phyloP scores from a whole-genome alignment of 1,284 basidiomycete genomes.

The Heliocybe sulcata region DNA sequence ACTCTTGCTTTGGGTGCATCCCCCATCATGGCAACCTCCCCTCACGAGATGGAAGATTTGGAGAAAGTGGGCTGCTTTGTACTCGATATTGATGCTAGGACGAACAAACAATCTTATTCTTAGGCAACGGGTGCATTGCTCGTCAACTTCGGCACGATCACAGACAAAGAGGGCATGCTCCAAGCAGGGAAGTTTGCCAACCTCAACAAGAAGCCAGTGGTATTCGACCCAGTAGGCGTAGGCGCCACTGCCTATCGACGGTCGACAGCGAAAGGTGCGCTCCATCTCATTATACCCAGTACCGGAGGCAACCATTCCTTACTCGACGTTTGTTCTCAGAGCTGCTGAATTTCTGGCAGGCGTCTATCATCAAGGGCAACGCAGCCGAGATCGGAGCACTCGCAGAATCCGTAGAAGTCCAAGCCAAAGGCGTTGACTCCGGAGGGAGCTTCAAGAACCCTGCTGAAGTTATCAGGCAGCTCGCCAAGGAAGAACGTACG shows the following conservation, averaged over 20 bases:
- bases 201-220: conserved; percentile 66
- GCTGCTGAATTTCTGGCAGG: conserved; percentile 81
- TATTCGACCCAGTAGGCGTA: conserved; percentile 93
- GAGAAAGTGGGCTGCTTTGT: conserved; percentile 36
- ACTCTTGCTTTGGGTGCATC: conserved; percentile 86
- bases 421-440: conserved; percentile 86
- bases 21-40: conserved; percentile 89
- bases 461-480: conserved; percentile 53
- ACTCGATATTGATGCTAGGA: not conserved
- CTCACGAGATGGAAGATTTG: conserved; percentile 81
- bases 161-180: conserved; percentile 74
- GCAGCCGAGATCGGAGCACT: conserved; percentile 85
- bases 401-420: conserved; percentile 69
- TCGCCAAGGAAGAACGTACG: conserved; percentile 74
- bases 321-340: conserved; percentile 29
- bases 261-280: conserved; percentile 42
- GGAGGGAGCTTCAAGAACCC: conserved; percentile 76
- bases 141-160: conserved; percentile 89
- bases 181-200: conserved; percentile 69
- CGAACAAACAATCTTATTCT: too few species aligned
- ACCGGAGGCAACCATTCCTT: not conserved
- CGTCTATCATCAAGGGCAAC: conserved; percentile 93
- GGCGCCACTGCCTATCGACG: conserved; percentile 78
- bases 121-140: conserved; percentile 54
- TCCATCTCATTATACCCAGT: not conserved